Conservation (phyloP, 129 eudicot species). For the Lonicera japonica region DNA sequence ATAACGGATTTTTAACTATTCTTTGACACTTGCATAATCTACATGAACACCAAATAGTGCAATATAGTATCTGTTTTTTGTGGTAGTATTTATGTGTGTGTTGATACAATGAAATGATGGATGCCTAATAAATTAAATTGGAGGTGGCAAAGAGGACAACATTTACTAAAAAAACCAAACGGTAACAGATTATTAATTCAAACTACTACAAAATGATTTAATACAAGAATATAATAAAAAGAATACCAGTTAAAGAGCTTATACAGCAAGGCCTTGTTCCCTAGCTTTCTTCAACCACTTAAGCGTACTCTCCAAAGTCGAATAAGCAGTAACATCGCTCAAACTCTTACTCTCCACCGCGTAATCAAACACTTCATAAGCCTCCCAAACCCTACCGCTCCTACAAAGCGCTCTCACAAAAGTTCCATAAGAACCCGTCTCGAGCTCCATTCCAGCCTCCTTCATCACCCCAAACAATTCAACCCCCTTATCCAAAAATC, state of each 20-base stretch:
- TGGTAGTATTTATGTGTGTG: background rate
- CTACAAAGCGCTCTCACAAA: slow-evolving; percentile 77
- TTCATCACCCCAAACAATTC: slow-evolving; percentile 65
- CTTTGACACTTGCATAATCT: no score
- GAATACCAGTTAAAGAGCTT: slow-evolving; percentile 20
- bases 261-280: slow-evolving; percentile 77
- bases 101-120: background rate
- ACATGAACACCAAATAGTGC: no score
- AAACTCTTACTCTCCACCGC: slow-evolving; percentile 87
- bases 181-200: background rate
- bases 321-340: slow-evolving; percentile 70
- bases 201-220: background rate
- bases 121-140: background rate
- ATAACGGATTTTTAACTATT: no score
- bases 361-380: slow-evolving; percentile 90
- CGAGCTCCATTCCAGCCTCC: slow-evolving; percentile 58
- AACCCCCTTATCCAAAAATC: slow-evolving; percentile 54
- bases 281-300: slow-evolving; percentile 91
- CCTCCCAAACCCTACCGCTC: slow-evolving; percentile 73
- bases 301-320: slow-evolving; percentile 73
- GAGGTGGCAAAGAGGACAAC: background rate
- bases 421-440: slow-evolving; percentile 76
- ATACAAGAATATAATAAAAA: background rate
- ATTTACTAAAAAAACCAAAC: background rate
- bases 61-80: no score